phyloP scores from a whole-genome alignment of 1,284 basidiomycete species.

The Apiotrichum brassicae region DNA sequence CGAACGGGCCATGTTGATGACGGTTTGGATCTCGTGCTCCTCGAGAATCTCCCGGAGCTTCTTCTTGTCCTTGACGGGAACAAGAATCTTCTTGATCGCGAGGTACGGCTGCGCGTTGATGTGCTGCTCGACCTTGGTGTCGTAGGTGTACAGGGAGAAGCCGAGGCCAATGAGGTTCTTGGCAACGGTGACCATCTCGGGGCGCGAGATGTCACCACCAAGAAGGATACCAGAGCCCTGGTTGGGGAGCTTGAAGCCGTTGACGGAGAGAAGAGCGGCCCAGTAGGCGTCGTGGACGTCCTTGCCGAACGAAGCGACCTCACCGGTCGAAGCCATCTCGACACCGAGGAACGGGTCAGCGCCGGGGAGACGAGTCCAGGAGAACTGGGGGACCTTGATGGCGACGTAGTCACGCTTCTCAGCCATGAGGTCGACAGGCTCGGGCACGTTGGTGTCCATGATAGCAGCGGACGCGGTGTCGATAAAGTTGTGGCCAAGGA shows the following conservation, averaged over 20 bases:
- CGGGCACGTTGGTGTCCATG: constrained; percentile 74
- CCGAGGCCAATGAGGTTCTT: constrained; percentile 97
- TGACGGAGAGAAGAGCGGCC: constrained; percentile 80
- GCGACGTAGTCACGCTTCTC: constrained; percentile 86
- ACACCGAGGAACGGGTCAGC: constrained; percentile 97
- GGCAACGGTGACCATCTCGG: constrained; percentile 66
- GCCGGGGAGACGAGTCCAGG: constrained; percentile 80
- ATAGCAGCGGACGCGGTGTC: constrained; percentile 92
- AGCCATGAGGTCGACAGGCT: constrained; percentile 89
- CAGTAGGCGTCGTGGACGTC: constrained; percentile 96
- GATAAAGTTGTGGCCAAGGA: constrained; percentile 94
- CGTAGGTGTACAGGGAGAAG: constrained; percentile 70
- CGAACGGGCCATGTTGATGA: constrained; percentile 84
- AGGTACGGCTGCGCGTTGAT: constrained; percentile 72
- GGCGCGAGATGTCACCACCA: constrained; percentile 80
- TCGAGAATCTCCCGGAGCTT: constrained; percentile 75
- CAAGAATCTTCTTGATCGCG: constrained; percentile 78
- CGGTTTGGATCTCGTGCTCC: constrained; percentile 90
- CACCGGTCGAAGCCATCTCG: constrained; percentile 98
- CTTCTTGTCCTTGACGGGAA: constrained; percentile 95
- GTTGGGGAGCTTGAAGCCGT: constrained; percentile 66
- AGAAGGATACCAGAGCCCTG: constrained; percentile 39
- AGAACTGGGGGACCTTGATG: constrained; percentile 98
- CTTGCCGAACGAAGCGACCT: constrained; percentile 94
- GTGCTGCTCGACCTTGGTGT: constrained; percentile 82